These are phyloP conservation scores for Aspergillus sp. DNA, from an alignment of 2,329 filamentous ascomycete genomes.

Conservation along the genomic window DNA sequence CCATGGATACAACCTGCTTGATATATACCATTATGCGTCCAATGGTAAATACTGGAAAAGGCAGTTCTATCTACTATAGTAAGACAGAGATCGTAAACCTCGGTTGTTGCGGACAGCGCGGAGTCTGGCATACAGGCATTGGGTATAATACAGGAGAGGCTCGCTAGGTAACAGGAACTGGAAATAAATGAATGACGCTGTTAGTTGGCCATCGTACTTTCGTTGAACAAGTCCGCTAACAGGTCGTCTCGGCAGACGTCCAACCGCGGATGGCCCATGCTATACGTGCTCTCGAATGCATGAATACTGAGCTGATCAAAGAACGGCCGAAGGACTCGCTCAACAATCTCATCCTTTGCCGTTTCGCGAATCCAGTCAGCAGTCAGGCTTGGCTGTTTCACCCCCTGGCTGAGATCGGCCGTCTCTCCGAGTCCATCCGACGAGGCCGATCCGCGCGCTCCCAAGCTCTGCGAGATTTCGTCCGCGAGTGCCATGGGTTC, in stretches of 20 bases:
- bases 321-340: constrained; percentile 80
- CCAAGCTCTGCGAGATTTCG: constrained; percentile 76
- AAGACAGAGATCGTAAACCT: background rate
- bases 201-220: constrained; percentile 58
- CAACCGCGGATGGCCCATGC: constrained; percentile 71
- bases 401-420: constrained; percentile 32
- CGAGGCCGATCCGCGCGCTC: constrained; percentile 43
- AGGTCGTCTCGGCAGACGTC: constrained; percentile 65
- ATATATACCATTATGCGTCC: background rate
- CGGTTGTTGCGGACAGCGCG: background rate
- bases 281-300: constrained; percentile 89
- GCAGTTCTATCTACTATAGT: background rate
- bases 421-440: constrained; percentile 29
- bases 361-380: constrained; percentile 55
- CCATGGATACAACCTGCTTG: background rate
- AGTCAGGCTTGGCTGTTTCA: constrained; percentile 46
- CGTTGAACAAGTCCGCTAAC: constrained; percentile 76
- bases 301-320: constrained; percentile 90
- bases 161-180: background rate
- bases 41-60: background rate
- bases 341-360: constrained; percentile 64
- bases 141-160: background rate
- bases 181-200: background rate
- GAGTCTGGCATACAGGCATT: background rate
- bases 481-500: constrained; percentile 77